These are phyloP conservation scores for Tilletia walkeri DNA, from an alignment of 1,284 basidiomycete genomes.

Conservation along the genomic window DNA sequence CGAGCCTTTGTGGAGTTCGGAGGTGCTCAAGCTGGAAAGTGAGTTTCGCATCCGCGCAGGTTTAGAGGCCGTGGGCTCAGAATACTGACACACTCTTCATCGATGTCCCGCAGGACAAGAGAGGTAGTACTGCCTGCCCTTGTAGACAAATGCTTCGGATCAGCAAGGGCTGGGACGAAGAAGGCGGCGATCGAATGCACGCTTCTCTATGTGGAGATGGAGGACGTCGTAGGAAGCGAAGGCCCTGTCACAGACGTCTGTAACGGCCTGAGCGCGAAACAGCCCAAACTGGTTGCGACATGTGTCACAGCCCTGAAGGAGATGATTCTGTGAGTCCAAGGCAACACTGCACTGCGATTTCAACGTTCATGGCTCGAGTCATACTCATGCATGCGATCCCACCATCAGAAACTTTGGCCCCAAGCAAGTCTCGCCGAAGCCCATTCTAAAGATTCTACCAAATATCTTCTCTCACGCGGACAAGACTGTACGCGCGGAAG, in stretches of 20 bases:
- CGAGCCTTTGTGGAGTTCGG: conserved; percentile 78
- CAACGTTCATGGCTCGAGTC: no score
- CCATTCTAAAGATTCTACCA: conserved; percentile 78
- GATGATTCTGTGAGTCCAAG: conserved; percentile 63
- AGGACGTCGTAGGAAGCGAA: conserved; percentile 71
- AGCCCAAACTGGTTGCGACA: conserved; percentile 88
- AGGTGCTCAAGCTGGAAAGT: conserved; percentile 69
- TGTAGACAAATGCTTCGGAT: conserved; percentile 94
- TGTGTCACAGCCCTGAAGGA: conserved; percentile 78
- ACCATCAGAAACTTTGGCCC: conserved; percentile 73
- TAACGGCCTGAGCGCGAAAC: conserved; percentile 83
- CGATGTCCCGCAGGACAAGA: conserved; percentile 61
- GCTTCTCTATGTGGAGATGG: conserved; percentile 88
- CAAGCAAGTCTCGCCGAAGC: conserved; percentile 70
- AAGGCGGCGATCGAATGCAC: conserved; percentile 80
- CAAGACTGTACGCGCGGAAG: conserved; percentile 92
- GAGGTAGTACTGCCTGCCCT: conserved; percentile 79
- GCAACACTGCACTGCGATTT: not conserved
- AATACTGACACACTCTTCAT: not conserved
- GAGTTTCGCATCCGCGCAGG: conserved; percentile 8
- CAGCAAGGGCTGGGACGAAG: conserved; percentile 81
- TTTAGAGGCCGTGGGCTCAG: no score
- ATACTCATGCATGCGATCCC: not conserved
- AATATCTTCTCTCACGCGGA: conserved; percentile 95
- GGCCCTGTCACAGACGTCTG: conserved; percentile 79